Percentiles rank a stretch among this genome's conserved stretches.
Conservation (phyloP, 2,329 filamentous ascomycete species). For the Pyrenophora tritici-repentis region DNA sequence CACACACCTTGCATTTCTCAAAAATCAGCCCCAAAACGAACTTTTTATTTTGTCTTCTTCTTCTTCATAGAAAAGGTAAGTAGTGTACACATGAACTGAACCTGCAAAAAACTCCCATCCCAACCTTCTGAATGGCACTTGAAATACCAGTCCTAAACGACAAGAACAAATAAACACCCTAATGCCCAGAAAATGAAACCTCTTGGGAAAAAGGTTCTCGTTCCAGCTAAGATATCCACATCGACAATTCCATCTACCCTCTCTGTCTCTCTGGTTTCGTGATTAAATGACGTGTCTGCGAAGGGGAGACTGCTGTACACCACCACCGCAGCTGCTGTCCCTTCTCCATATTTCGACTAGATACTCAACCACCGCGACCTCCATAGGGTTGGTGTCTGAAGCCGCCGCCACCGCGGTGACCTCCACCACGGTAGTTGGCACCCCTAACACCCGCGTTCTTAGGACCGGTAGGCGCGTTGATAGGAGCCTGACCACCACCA, state of each 20-base stretch:
- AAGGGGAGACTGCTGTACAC: not conserved
- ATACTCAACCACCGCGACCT: slow-evolving; percentile 21
- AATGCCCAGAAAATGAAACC: too few species aligned
- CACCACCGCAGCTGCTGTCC: not conserved
- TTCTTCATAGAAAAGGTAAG: not conserved
- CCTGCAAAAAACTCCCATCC: not conserved
- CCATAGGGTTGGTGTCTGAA: slow-evolving; percentile 44
- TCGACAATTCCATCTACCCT: too few species aligned
- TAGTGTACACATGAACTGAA: slow-evolving; percentile 1
- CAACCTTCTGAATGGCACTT: not conserved
- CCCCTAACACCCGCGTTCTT: slow-evolving; percentile 93
- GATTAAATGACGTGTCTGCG: too few species aligned
- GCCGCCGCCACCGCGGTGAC: slow-evolving; percentile 46
- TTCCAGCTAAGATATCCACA: too few species aligned
- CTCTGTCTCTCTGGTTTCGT: too few species aligned
- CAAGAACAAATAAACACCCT: too few species aligned
- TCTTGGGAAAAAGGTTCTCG: too few species aligned
- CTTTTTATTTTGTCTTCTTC: not conserved
- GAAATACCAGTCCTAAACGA: too few species aligned
- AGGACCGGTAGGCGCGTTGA: slow-evolving; percentile 89
- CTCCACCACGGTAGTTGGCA: slow-evolving; percentile 90
- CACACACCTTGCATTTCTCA: too few species aligned
- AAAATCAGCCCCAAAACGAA: not conserved
- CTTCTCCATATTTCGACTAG: not conserved
- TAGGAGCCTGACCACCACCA: slow-evolving; percentile 58